phyloP scores from a whole-genome alignment of 1,284 basidiomycete genomes.

The Volvariella surrecta region DNA sequence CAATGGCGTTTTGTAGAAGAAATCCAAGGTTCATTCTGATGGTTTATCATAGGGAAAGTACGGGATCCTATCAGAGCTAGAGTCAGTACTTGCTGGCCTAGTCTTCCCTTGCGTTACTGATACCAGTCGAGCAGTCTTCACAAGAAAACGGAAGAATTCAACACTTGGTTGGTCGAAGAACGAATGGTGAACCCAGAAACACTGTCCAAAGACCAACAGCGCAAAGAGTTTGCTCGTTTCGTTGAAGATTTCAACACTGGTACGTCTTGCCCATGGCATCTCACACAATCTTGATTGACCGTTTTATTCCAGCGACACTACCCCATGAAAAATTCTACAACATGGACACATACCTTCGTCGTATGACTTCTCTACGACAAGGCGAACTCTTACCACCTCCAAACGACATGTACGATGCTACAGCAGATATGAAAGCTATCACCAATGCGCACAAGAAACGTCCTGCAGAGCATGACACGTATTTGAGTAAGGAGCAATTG shows the following conservation, averaged over 20 bases:
- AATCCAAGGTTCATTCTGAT: conserved; percentile 26
- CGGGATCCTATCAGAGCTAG: conserved; percentile 75
- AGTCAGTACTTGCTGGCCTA: conserved; percentile 42
- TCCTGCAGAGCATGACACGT: conserved; percentile 55
- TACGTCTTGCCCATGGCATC: conserved; percentile 24
- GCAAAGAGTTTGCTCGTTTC: conserved; percentile 74
- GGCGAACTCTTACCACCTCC: conserved; percentile 70
- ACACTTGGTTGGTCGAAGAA: conserved; percentile 87
- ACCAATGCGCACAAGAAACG: conserved; percentile 58
- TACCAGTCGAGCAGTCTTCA: conserved; percentile 45
- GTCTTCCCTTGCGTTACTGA: background rate
- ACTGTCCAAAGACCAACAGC: conserved; percentile 72
- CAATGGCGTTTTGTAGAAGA: conserved; percentile 31
- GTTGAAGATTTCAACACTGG: conserved; percentile 88
- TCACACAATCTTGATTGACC: conserved; percentile 5
- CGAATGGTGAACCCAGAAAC: conserved; percentile 83
- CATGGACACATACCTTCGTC: conserved; percentile 70
- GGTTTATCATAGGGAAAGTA: conserved; percentile 77
- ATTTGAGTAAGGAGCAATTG: conserved; percentile 70
- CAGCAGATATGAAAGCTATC: conserved; percentile 73
- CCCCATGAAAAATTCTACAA: conserved; percentile 91
- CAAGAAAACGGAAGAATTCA: conserved; percentile 75
- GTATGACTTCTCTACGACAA: conserved; percentile 73
- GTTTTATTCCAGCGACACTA: conserved; percentile 63
- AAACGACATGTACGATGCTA: conserved; percentile 66